Conservation (phyloP, 495 filamentous ascomycete genomes). For the Podospora fimiseda region DNA sequence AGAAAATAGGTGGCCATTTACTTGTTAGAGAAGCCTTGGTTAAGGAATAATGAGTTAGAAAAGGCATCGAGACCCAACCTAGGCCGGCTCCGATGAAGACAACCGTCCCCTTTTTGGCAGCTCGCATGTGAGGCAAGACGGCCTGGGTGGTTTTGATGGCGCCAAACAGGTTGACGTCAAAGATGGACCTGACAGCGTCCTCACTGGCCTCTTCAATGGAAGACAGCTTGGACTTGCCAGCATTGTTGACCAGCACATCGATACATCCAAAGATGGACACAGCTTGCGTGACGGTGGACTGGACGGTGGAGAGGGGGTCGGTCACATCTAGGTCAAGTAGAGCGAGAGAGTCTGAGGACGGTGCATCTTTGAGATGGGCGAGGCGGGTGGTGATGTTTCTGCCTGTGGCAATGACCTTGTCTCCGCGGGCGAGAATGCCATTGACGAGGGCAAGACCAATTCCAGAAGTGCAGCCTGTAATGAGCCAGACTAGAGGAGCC, state of each 20-base stretch:
- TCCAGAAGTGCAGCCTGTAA: constrained; percentile 43
- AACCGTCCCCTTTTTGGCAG: constrained; percentile 40
- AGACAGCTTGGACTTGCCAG: constrained; percentile 41
- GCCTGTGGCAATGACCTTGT: constrained; percentile 51
- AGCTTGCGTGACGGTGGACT: constrained; percentile 28
- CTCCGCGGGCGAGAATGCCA: constrained; percentile 42
- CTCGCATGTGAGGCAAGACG: constrained; percentile 41
- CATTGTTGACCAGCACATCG: constrained; percentile 54
- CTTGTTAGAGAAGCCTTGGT: constrained; percentile 19
- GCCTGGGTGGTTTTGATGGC: constrained; percentile 39
- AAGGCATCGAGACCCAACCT: constrained; percentile 14
- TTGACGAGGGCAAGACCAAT: constrained; percentile 37
- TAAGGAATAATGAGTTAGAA: constrained; percentile 11
- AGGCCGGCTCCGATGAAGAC: constrained; percentile 19
- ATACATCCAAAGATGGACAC: constrained; percentile 36
- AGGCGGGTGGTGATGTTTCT: constrained; percentile 37
- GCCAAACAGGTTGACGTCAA: constrained; percentile 48
- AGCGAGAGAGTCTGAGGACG: constrained; percentile 30
- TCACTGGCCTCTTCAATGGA: constrained; percentile 41
- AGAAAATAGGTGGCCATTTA: constrained; percentile 3
- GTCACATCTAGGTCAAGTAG: constrained; percentile 44
- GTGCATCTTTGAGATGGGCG: constrained; percentile 33
- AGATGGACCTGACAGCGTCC: constrained; percentile 28
- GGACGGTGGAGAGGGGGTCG: constrained; percentile 32
- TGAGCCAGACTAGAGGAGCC: constrained; percentile 27